Percentiles rank a stretch among this genome's conserved stretches.
Evolutionary conservation across 768 basidiomycete species (phyloP).

Genomic region (Asterophora lycoperdoides): DNA sequence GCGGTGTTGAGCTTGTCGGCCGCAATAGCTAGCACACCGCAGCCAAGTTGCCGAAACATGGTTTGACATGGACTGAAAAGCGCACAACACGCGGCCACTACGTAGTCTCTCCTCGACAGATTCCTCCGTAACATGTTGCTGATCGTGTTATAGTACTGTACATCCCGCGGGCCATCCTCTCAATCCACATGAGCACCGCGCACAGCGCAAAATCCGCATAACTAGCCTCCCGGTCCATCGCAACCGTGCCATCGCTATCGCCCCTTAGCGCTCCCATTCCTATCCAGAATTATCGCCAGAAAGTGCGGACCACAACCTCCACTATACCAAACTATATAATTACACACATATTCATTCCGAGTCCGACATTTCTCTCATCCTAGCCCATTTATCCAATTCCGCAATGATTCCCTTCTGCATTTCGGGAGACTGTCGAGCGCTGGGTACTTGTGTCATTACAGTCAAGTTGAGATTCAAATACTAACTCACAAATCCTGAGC

Average conservation of each 20-base stretch:
- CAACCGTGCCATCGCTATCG: constrained; percentile 62
- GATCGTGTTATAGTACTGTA: no score
- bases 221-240: constrained; percentile 59
- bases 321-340: no score
- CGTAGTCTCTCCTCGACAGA: no score
- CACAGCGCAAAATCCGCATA: constrained; percentile 76
- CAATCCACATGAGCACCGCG: constrained; percentile 70
- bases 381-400: constrained; percentile 35
- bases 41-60: no score
- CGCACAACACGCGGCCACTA: no score
- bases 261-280: constrained; percentile 54
- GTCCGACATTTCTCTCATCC: constrained; percentile 11
- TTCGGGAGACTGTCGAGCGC: constrained; percentile 37
- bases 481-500: constrained; percentile 61
- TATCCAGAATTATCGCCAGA: constrained; percentile 60
- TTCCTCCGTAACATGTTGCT: no score
- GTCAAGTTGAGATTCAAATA: not conserved
- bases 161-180: constrained; percentile 67
- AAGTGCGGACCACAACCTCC: constrained; percentile 29
- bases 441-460: constrained; percentile 16
- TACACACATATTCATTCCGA: constrained; percentile 6
- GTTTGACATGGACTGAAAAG: no score
- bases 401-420: constrained; percentile 40
- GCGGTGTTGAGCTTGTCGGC: no score
- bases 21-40: no score